Conservation (phyloP, 192 early-diverging fungal species). For the Coemansia sp. region DNA sequence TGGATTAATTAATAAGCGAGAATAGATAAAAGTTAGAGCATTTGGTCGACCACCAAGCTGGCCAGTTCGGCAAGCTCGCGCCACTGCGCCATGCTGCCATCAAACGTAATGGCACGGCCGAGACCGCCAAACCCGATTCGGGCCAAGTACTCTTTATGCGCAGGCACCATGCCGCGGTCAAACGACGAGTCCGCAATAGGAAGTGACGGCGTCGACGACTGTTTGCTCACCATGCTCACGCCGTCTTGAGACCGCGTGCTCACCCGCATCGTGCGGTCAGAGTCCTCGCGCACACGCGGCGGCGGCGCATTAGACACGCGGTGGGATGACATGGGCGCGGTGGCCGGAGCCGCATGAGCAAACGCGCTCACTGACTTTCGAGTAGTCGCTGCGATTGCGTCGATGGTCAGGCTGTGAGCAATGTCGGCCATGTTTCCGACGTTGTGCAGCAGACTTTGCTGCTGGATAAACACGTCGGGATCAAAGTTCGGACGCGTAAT, state of each 20-base stretch:
- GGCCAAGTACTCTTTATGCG: slow-evolving; percentile 45
- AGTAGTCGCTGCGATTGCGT: slow-evolving; percentile 38
- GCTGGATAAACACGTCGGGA: slow-evolving; percentile 52
- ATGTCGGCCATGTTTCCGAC: slow-evolving; percentile 20
- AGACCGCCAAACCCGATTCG: slow-evolving; percentile 52
- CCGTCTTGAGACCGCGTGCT: slow-evolving; percentile 39
- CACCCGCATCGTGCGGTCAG: slow-evolving; percentile 17
- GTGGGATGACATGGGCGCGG: slow-evolving; percentile 15
- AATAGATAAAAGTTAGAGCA: slow-evolving; percentile 23
- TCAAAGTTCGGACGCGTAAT: slow-evolving; percentile 55
- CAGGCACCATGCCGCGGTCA: slow-evolving; percentile 49
- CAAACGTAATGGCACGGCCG: slow-evolving; percentile 40
- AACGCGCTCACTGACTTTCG: slow-evolving; percentile 41
- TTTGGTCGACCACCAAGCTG: slow-evolving; percentile 58
- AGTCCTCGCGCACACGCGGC: slow-evolving; percentile 42
- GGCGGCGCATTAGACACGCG: slow-evolving; percentile 43
- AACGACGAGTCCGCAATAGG: slow-evolving; percentile 31
- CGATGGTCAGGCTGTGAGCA: slow-evolving; percentile 36
- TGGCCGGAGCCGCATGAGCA: slow-evolving; percentile 1
- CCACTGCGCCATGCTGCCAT: slow-evolving; percentile 42
- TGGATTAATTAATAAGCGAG: not conserved
- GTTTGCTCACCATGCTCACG: slow-evolving; percentile 50
- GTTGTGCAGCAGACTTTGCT: slow-evolving; percentile 33
- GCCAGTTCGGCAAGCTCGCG: slow-evolving; percentile 48
- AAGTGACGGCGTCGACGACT: slow-evolving; percentile 43